Percentiles rank a stretch among this genome's conserved stretches.
These are phyloP conservation scores for Sporisorium reilianum DNA, from an alignment of 1,284 basidiomycete genomes.

Conservation along the genomic window DNA sequence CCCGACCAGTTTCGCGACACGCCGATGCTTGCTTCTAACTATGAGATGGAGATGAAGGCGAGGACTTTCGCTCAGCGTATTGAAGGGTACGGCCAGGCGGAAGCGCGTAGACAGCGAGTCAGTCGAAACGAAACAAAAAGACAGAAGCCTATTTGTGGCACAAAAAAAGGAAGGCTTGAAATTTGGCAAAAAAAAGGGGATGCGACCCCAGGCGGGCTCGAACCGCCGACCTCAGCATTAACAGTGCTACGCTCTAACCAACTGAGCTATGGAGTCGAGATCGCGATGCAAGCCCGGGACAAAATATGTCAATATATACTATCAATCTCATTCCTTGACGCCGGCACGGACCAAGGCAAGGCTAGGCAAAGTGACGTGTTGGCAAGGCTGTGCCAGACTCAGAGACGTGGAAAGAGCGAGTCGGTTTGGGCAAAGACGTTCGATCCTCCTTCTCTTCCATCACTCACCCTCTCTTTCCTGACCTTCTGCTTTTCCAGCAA, in stretches of 20 bases:
- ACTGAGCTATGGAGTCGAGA: constrained; percentile 53
- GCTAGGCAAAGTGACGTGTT: neutral
- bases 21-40: too few relatives aligned
- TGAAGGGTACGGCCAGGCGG: too few relatives aligned
- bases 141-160: neutral
- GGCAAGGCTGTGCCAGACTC: neutral
- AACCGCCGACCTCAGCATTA: constrained; percentile 62
- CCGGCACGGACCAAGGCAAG: constrained; percentile 5
- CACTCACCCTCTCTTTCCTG: neutral
- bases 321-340: neutral
- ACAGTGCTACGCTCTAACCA: constrained; percentile 62
- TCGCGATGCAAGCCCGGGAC: neutral
- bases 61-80: too few relatives aligned
- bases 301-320: neutral
- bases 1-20: too few relatives aligned
- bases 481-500: neutral
- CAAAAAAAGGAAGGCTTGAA: neutral
- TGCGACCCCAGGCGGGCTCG: constrained; percentile 56
- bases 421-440: too few relatives aligned
- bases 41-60: too few relatives aligned
- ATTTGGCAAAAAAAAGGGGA: neutral
- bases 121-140: neutral
- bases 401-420: neutral
- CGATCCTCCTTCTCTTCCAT: neutral
- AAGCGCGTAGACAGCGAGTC: neutral